Percentiles rank a stretch among this genome's conserved stretches.
Conservation (phyloP, 2,329 filamentous ascomycete genomes). For the Grosmannia serpens region DNA sequence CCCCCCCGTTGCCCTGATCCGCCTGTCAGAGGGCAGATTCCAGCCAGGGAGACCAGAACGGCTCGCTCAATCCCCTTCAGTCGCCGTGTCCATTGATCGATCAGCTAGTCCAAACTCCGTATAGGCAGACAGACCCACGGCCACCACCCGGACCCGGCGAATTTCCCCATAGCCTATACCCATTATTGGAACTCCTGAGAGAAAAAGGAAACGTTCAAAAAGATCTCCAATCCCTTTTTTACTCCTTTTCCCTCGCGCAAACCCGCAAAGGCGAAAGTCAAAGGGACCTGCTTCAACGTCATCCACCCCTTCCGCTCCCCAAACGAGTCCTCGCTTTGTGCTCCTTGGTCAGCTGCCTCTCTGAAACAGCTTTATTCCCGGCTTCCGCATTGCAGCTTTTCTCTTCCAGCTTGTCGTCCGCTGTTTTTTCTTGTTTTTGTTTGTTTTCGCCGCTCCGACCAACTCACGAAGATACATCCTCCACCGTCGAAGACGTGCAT, state of each 20-base stretch:
- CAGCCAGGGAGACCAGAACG: not conserved
- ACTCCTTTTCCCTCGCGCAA: slow-evolving; percentile 1
- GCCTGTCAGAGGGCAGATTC: not conserved
- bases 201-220: slow-evolving; percentile 5
- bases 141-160: slow-evolving; percentile 11
- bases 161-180: slow-evolving; percentile 11
- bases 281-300: not conserved
- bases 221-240: slow-evolving; percentile 4
- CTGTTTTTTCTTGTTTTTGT: not conserved
- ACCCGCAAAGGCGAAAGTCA: not conserved
- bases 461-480: not conserved
- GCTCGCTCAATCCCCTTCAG: not conserved
- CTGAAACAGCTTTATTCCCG: not conserved
- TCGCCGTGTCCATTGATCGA: slow-evolving; percentile 9
- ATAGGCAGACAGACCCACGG: slow-evolving; percentile 9
- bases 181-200: slow-evolving; percentile 10
- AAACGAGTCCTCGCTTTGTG: not conserved
- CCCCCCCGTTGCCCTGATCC: not conserved
- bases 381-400: not conserved
- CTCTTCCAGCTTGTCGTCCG: not conserved
- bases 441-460: not conserved
- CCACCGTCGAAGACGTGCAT: not conserved
- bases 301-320: not conserved
- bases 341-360: not conserved
- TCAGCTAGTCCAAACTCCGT: slow-evolving; percentile 13